Conservation (phyloP, 345 rosid genomes). For the Alliaria petiolata region DNA sequence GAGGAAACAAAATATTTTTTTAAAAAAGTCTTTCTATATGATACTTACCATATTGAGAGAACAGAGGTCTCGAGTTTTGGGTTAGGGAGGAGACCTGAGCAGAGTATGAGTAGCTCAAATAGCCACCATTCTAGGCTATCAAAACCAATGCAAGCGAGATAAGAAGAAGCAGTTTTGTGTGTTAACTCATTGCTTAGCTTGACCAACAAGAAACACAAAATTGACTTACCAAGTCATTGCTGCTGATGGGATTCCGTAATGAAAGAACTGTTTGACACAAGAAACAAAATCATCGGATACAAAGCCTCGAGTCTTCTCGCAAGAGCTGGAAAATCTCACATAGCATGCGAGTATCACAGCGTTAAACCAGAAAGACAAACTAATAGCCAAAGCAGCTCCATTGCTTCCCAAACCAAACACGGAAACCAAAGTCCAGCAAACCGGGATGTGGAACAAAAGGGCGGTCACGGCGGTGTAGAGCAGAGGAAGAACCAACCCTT, state of each 20-base stretch:
- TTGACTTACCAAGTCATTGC: slow-evolving; percentile 42
- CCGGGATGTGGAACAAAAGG: slow-evolving; percentile 16
- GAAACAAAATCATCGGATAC: slow-evolving; percentile 10
- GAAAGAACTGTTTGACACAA: slow-evolving; percentile 33
- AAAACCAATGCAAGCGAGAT: no score
- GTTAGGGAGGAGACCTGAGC: slow-evolving; percentile 48
- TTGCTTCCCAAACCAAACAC: slow-evolving; percentile 22
- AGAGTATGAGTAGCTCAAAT: slow-evolving; percentile 43
- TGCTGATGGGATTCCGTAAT: slow-evolving; percentile 44
- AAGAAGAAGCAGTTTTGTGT: no score
- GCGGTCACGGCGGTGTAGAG: slow-evolving; percentile 13
- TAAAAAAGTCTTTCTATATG: not conserved
- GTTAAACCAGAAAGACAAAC: slow-evolving; percentile 47
- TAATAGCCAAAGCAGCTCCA: slow-evolving; percentile 45
- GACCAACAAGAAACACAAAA: not conserved
- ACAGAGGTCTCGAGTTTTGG: slow-evolving; percentile 59
- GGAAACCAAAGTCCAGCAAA: slow-evolving; percentile 16
- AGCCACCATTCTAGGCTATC: slow-evolving; percentile 66
- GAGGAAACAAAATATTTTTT: no score
- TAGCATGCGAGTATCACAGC: slow-evolving; percentile 38
- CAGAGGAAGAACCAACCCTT: slow-evolving; percentile 27
- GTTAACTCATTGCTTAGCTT: no score
- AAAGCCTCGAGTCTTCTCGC: slow-evolving; percentile 32
- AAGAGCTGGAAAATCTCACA: slow-evolving; percentile 36
- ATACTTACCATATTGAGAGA: slow-evolving; percentile 50